Evolutionary conservation across 768 basidiomycete species (phyloP), one percentile per base, ranked within the genome.

Genomic region (Pleurotus ostreatus): DNA sequence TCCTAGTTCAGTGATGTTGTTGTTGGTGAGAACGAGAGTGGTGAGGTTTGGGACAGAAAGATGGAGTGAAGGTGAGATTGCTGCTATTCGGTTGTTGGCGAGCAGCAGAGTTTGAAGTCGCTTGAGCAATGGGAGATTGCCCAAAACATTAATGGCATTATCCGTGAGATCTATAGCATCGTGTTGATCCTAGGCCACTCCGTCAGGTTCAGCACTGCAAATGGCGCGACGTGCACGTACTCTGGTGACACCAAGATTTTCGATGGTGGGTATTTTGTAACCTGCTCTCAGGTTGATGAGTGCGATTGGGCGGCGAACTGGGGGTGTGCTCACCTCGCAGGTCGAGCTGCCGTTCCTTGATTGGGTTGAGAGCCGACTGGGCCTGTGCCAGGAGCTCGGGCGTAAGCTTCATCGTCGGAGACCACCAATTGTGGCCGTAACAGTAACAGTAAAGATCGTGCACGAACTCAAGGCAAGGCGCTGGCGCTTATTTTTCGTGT

Each of bases 121-220:
- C 70, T 86, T 89, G 61, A 95, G 83, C 52, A 93, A 79, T 4
- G 94, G 94, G 23, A 96, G 74, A 74, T 95, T 95, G 62, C 89
- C 88, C 16, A 96, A 81, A 2, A 80, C 78, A 61, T 82, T 71
- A 74, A 96, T 85, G 44, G 89, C 84, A 69, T 96, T 96, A 76
- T 96, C 94, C 57, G 94, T 94, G 59, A 95, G 79, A 77, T 96
- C 94, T 68, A 96, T 91, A 60, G 88, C 83, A 80, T 96, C 94
- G 66, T 95, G 88, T 73, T 93, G 89, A 75, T 96, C 94, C 89
- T 94, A 64, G 25, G 58, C 40, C 54, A 51, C 45, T 30, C 43
- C 43, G 60, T 66, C 45, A 65, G 65, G 49, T 40, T 30, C 30
- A 34, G 30, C 30, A 34, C 11, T 34, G 56, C 48, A 49, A 57